These are phyloP conservation scores for Dactylellina parvicollis DNA, from an alignment of 2,329 filamentous ascomycete species.

Conservation along the genomic window DNA sequence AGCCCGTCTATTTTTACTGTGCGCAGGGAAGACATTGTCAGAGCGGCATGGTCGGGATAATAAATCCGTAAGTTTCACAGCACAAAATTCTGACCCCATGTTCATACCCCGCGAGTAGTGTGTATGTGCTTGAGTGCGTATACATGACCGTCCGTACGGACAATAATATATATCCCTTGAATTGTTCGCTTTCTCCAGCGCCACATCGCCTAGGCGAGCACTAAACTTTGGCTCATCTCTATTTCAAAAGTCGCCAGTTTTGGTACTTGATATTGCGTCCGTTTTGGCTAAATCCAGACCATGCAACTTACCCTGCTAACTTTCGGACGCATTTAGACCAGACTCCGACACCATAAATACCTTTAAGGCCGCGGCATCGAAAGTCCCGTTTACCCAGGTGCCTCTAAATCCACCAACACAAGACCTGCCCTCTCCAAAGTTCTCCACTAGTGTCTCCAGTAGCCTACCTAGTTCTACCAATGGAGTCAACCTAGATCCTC, in stretches of 20 bases:
- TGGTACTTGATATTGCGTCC: conserved; percentile 40
- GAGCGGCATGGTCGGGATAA: conserved; percentile 77
- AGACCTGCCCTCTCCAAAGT: conserved; percentile 46
- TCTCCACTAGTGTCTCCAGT: conserved; percentile 17
- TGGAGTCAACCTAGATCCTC: neutral
- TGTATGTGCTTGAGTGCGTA: no score
- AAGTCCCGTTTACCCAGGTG: conserved; percentile 33
- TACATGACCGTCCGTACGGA: no score
- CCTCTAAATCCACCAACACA: conserved; percentile 38
- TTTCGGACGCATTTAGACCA: conserved; percentile 27
- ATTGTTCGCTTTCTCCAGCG: conserved; percentile 6
- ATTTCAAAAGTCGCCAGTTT: conserved; percentile 10
- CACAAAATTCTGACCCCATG: conserved; percentile 16
- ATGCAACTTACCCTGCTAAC: conserved; percentile 36
- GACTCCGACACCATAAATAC: conserved; percentile 33
- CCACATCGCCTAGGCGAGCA: conserved; percentile 14
- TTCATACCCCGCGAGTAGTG: no score
- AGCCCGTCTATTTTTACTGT: conserved; percentile 82
- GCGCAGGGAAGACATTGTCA: conserved; percentile 79
- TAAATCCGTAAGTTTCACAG: conserved; percentile 68
- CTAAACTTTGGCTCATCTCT: neutral
- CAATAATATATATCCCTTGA: conserved; percentile 9
- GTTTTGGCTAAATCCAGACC: conserved; percentile 44
- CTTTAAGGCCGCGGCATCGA: conserved; percentile 43
- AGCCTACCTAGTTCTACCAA: conserved; percentile 1